phyloP scores from a whole-genome alignment of 1,139 yeast species.

The Yamadazyma pseudoaaseri region DNA sequence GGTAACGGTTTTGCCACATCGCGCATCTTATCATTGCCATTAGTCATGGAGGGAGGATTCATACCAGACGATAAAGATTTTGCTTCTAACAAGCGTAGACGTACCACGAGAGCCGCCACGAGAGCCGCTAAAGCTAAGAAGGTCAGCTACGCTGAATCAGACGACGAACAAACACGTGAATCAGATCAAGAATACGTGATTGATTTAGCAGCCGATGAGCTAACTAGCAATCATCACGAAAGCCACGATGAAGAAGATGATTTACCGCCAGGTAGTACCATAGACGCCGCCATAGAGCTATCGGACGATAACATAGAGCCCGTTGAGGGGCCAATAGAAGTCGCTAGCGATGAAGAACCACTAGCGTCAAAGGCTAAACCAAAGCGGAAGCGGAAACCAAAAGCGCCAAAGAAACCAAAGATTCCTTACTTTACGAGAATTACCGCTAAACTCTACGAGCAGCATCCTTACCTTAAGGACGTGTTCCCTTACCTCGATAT shows the following conservation, averaged over 20 bases:
- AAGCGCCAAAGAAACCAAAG: constrained; percentile 52
- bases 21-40: too few relatives aligned
- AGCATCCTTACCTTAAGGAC: constrained; percentile 74
- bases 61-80: constrained; percentile 35
- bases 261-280: background rate
- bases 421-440: constrained; percentile 66
- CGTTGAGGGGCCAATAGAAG: background rate
- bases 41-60: constrained; percentile 38
- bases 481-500: constrained; percentile 67
- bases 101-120: constrained; percentile 14
- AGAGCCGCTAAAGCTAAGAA: constrained; percentile 13
- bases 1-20: too few relatives aligned
- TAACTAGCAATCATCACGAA: constrained; percentile 15
- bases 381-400: constrained; percentile 19
- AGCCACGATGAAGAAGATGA: constrained; percentile 26
- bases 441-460: constrained; percentile 62
- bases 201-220: constrained; percentile 18
- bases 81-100: constrained; percentile 17
- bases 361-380: constrained; percentile 13
- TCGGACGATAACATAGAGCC: constrained; percentile 21
- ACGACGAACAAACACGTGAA: background rate
- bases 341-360: constrained; percentile 18
- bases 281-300: constrained; percentile 23
- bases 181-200: background rate
- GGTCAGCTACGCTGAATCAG: background rate